phyloP scores from a whole-genome alignment of 108 stramenopile genomes.

The Pseudonitzschia pungens region DNA sequence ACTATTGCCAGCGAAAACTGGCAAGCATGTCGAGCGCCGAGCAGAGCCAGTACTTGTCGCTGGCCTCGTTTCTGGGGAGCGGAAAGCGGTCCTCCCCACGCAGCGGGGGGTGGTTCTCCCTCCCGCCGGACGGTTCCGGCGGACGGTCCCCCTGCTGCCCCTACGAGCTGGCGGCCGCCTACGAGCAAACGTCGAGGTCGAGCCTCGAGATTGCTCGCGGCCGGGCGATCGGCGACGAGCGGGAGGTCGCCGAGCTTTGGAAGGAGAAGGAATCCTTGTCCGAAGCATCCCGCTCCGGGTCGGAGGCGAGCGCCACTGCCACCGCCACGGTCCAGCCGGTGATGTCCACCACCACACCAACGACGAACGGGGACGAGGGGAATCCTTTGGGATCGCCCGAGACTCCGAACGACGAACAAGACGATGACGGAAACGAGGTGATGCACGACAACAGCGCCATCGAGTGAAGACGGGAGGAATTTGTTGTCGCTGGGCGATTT shows the following conservation, averaged over 20 bases:
- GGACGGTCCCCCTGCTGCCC: background rate
- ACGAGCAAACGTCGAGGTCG: background rate
- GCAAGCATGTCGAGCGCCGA: background rate
- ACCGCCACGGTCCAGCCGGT: too few species aligned
- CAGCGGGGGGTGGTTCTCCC: too few species aligned
- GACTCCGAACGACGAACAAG: too few species aligned
- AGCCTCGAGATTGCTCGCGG: background rate
- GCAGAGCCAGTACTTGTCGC: background rate
- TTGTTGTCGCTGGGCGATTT: too few species aligned
- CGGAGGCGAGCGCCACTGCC: background rate
- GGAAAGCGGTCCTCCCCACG: background rate
- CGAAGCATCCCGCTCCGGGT: too few species aligned
- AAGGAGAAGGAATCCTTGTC: background rate
- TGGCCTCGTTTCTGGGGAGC: background rate
- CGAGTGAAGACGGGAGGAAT: too few species aligned
- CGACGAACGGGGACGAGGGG: background rate
- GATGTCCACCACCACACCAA: too few species aligned
- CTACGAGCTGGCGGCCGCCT: slow-evolving; percentile 1
- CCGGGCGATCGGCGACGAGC: slow-evolving; percentile 14
- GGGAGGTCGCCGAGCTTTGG: background rate
- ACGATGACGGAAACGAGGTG: too few species aligned
- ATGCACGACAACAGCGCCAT: too few species aligned
- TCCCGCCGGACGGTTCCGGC: background rate
- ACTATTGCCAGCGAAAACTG: background rate
- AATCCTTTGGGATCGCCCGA: too few species aligned